Base-by-base conservation (phyloP, 495 filamentous ascomycete genomes). In the Pyrenula aspistea region DNA sequence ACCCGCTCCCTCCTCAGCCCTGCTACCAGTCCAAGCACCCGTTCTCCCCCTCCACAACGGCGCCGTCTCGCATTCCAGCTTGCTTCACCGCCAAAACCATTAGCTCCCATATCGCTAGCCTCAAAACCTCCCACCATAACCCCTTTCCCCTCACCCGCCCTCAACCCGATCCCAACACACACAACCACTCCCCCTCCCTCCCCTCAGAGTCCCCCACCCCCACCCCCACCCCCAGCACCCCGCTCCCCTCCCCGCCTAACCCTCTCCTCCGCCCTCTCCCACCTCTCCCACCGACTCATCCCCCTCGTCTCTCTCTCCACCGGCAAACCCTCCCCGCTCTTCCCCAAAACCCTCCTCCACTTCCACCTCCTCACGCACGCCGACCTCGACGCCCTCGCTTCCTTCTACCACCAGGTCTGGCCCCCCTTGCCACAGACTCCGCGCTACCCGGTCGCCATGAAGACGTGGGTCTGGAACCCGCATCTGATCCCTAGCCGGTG, bases 351-450 rank as follows among this genome's bases (percentile, higher is more conserved):
- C 0, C 63, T 90, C 12, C 76, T 91, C 0, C 69, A 77, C 66
- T 91, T 83, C 74, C 87, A 85, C 73, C 80, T 93, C 22, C 78
- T 94, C 49, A 89, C 87, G 25, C 77, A 80, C 59, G 64, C 60
- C 21, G 74, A 92, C 66, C 79, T 91, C 49, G 87, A 94, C 63
- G 66, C 66, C 36, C 81, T 95, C 3, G 87, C 88, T 8, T 70
- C 73, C 42, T 85, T 86, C 66, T 93, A 89, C 69, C 83, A 90
- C 67, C 89, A 95, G 65, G 72, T 78, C 51, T 71, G 59, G 77
- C 83, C 54, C 73, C 82, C 48, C 61, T 68, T 66, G 19, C 59
- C 56, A 0, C 80, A 72, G 62, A 84, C 79, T 1, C 54, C 55
- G 47, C 63, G 70, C n/a, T 93, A 95, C 65, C 89, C 89, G 2